A percentile compares a stretch with the other conserved stretches of the same genome.
phyloP scores from a whole-genome alignment of 768 basidiomycete species.

The Pulveroboletus sp. region DNA sequence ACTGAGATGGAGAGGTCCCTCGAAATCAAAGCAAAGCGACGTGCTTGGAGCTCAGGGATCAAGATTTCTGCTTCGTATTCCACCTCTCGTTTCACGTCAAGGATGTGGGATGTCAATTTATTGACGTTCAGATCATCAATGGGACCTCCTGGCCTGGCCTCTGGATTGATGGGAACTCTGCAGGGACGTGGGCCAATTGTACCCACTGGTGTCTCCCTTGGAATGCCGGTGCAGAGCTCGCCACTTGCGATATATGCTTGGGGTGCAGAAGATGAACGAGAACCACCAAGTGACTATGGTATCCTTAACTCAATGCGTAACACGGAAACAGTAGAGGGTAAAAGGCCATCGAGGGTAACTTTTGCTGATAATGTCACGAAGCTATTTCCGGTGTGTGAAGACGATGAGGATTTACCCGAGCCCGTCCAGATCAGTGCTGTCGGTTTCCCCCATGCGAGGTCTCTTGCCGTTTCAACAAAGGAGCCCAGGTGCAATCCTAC shows the following conservation, averaged over 20 bases:
- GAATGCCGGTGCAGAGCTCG: constrained; percentile 47
- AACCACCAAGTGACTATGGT: constrained; percentile 16
- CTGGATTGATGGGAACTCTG: not conserved
- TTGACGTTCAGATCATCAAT: not conserved
- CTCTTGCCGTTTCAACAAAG: not conserved
- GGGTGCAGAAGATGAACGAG: constrained; percentile 36
- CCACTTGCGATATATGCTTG: constrained; percentile 41
- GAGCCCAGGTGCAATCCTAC: not conserved
- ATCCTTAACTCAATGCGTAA: constrained; percentile 11
- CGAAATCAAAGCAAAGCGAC: constrained; percentile 54
- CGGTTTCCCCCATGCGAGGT: constrained; percentile 19
- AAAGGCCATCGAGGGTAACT: constrained; percentile 14
- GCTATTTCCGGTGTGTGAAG: constrained; percentile 30
- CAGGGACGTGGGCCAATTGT: constrained; percentile 19
- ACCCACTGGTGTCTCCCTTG: constrained; percentile 41
- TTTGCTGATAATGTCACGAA: constrained; percentile 18
- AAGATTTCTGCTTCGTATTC: constrained; percentile 33
- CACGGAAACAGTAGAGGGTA: constrained; percentile 12
- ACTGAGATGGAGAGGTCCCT: constrained; percentile 34
- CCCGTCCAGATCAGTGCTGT: constrained; percentile 8
- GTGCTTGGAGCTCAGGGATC: constrained; percentile 62
- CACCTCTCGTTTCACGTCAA: not conserved
- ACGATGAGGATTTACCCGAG: constrained; percentile 32
- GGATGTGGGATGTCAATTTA: constrained; percentile 17
- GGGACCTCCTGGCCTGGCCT: constrained; percentile 21